phyloP scores from a whole-genome alignment of 345 rosid species.

The Pugionium dolabratum region DNA sequence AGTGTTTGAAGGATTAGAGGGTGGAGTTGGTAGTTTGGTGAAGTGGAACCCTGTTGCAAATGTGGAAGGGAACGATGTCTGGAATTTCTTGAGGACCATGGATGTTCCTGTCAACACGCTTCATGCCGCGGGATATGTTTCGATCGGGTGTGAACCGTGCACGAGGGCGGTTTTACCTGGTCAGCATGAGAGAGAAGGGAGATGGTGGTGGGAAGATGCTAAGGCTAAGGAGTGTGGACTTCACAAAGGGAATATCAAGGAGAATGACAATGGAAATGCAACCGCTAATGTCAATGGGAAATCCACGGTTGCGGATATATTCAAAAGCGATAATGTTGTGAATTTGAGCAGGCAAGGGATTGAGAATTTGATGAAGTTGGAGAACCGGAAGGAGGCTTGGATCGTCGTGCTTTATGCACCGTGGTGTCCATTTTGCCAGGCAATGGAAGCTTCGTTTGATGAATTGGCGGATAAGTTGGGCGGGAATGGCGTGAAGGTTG shows the following conservation, averaged over 20 bases:
- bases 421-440: conserved; percentile 93
- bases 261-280: neutral
- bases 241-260: neutral
- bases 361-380: conserved; percentile 67
- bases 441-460: conserved; percentile 69
- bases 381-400: conserved; percentile 76
- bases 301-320: conserved; percentile 41
- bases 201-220: neutral
- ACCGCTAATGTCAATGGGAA: neutral
- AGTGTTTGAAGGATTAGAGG: neutral
- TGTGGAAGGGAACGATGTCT: neutral
- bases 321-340: conserved; percentile 61
- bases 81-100: neutral
- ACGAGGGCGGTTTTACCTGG: neutral
- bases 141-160: neutral
- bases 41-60: neutral
- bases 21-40: neutral
- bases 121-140: neutral
- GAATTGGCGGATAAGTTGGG: conserved; percentile 69
- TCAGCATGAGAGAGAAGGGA: neutral
- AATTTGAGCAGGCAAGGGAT: conserved; percentile 65
- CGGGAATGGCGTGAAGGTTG: conserved; percentile 67
- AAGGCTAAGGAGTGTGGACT: neutral
- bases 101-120: neutral
- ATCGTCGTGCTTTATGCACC: conserved; percentile 88